Evolutionary conservation across 1,139 yeast genomes (phyloP), one percentile per base, ranked within the genome.

Genomic region (Yamadazyma atlantica): DNA sequence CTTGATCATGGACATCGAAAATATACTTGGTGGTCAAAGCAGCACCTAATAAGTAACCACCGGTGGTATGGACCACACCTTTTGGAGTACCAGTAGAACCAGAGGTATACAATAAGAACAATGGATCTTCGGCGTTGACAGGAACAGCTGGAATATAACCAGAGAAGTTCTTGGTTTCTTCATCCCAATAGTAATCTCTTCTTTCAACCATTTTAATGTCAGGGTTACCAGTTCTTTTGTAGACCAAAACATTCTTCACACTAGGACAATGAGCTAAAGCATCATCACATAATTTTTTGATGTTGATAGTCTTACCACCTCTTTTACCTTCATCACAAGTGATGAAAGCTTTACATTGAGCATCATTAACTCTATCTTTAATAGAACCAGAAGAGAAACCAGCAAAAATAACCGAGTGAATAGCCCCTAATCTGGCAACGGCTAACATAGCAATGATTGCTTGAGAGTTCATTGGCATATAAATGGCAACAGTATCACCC

Each of bases 61-160:
- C 97, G 44, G 97, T 90, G 46, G 88, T 71, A 67, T 92, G 97
- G 47, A 89, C 95, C 50, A 92, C 96, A 68, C 97, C 97, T 76
- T 92, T 92, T 64, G 97, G 98, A 58, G 95, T 82, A 51, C 98
- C 97, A 38, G 97, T 92, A 29, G 97, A 88, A 48, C 97, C 97
- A 17, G 97, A 88, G 39, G 97, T 90, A 69, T 90, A 90, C 48
- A 90, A 80, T 70, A 90, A 74, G 73, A 90, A 90, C 53, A 90
- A 74, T 37, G 97, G 97, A 66, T 90, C 96, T 69, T 90, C 97
- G 26, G 96, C 69, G 62, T 81, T 78, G 46, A 89, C 96, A 34
- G 96, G 81, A 29, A 80, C 87, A 38, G 96, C 95, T 36, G 97
- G 88, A 49, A 80, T 66, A 69, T 88, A 90, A 41, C 92, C 86